Percentiles rank a stretch among this genome's conserved stretches.
These are phyloP conservation scores for Suillus bovinus DNA, from an alignment of 768 basidiomycete species.

Conservation along the genomic window DNA sequence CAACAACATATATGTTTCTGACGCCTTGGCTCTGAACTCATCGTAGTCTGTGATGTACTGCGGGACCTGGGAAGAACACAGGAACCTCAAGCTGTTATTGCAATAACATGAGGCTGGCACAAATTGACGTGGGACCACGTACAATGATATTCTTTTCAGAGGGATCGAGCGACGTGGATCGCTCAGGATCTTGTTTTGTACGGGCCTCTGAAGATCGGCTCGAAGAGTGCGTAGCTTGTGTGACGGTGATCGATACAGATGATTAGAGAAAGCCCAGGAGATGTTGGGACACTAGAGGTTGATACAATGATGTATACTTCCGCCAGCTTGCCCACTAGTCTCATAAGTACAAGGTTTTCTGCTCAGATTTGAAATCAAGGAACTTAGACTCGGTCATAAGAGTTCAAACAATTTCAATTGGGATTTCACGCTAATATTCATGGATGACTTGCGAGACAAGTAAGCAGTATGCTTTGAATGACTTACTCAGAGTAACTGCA, in stretches of 20 bases:
- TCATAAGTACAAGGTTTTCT: not conserved
- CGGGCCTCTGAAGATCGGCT: conserved; percentile 43
- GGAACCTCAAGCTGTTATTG: conserved; percentile 64
- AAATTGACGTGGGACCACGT: conserved; percentile 21
- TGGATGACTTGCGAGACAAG: no score
- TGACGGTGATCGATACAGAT: conserved; percentile 26
- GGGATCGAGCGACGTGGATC: conserved; percentile 43
- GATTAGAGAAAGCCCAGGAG: not conserved
- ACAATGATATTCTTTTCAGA: conserved; percentile 67
- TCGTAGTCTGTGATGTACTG: conserved; percentile 66
- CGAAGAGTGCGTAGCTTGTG: conserved; percentile 56
- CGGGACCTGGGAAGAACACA: conserved; percentile 64
- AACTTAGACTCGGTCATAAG: not conserved
- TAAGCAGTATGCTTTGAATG: not conserved
- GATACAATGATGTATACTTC: not conserved
- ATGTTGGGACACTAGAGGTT: not conserved
- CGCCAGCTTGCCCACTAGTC: not conserved
- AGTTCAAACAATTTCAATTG: not conserved
- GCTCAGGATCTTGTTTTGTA: conserved; percentile 63
- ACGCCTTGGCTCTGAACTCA: conserved; percentile 75
- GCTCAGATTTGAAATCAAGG: not conserved
- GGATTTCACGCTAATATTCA: not conserved
- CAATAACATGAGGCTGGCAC: not conserved
- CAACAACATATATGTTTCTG: conserved; percentile 66
- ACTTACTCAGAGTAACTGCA: no score